These are phyloP conservation scores for Azolla pinnata DNA, from an alignment of 75 land plant genomes.

Conservation along the genomic window DNA sequence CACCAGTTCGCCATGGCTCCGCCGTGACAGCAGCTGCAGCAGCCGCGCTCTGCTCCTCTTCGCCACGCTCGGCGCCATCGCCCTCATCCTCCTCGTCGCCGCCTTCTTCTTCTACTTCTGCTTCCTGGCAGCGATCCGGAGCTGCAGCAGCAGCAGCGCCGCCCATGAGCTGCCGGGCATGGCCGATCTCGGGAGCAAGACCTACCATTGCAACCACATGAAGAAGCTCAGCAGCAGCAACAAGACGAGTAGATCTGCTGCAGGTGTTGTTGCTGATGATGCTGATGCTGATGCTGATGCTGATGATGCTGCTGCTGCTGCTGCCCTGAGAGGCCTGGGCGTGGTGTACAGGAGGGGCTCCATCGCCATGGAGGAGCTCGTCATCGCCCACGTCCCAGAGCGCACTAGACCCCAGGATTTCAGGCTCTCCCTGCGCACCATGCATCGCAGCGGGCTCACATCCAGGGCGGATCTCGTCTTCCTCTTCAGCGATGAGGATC, in stretches of 20 bases:
- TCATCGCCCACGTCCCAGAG: conserved; percentile 45
- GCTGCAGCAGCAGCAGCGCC: neutral
- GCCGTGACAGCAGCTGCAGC: neutral
- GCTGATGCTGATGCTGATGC: neutral
- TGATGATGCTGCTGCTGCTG: neutral
- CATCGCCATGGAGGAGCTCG: conserved; percentile 44
- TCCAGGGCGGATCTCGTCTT: conserved; percentile 47
- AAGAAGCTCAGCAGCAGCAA: neutral
- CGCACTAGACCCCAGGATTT: conserved; percentile 13
- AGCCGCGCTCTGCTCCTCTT: neutral
- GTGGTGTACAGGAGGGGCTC: conserved; percentile 45
- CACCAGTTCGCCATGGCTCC: neutral
- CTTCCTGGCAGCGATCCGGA: neutral
- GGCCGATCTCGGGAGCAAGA: neutral
- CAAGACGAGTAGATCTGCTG: too few species aligned
- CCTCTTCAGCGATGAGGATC: conserved; percentile 16
- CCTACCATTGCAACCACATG: neutral
- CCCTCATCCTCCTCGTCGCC: neutral
- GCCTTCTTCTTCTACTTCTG: conserved; percentile 2
- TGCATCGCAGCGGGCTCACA: conserved; percentile 43
- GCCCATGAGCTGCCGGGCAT: neutral
- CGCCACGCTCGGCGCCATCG: neutral
- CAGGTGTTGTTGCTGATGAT: too few species aligned
- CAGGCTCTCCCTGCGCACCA: conserved; percentile 32
- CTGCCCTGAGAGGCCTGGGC: conserved; percentile 58